Percentiles rank a stretch among this genome's conserved stretches.
phyloP scores from a whole-genome alignment of 2,329 filamentous ascomycete species.

The Diaporthe eres region DNA sequence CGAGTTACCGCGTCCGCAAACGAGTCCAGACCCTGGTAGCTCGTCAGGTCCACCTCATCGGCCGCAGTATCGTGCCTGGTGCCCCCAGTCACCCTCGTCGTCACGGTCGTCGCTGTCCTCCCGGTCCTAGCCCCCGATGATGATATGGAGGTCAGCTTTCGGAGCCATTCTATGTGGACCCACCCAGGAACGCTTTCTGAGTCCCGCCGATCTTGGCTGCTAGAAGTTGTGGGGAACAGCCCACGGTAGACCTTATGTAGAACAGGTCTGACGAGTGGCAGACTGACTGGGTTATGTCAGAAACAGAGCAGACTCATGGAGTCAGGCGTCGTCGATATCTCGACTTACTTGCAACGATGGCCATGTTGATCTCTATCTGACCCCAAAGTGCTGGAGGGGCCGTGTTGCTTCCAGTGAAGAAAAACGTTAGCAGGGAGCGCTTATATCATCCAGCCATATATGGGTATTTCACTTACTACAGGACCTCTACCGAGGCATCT shows the following conservation, averaged over 20 bases:
- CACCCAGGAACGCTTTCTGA: neutral
- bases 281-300: conserved; percentile 8
- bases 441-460: too few relatives aligned
- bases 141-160: conserved; percentile 23
- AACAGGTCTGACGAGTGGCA: conserved; percentile 21
- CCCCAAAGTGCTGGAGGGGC: conserved; percentile 31
- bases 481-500: conserved; percentile 3
- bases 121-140: neutral
- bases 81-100: neutral
- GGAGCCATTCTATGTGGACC: conserved; percentile 28
- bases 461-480: neutral
- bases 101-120: neutral
- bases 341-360: conserved; percentile 19
- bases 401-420: neutral
- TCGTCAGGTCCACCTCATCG: neutral
- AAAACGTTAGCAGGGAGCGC: neutral
- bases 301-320: too few relatives aligned
- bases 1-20: neutral
- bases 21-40: neutral
- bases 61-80: neutral
- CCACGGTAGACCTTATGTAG: neutral
- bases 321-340: neutral
- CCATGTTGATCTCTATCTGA: conserved; percentile 30
- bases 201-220: neutral
- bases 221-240: neutral